These are phyloP conservation scores for Corchorus capsularis DNA, from an alignment of 345 rosid species.

Conservation along the genomic window DNA sequence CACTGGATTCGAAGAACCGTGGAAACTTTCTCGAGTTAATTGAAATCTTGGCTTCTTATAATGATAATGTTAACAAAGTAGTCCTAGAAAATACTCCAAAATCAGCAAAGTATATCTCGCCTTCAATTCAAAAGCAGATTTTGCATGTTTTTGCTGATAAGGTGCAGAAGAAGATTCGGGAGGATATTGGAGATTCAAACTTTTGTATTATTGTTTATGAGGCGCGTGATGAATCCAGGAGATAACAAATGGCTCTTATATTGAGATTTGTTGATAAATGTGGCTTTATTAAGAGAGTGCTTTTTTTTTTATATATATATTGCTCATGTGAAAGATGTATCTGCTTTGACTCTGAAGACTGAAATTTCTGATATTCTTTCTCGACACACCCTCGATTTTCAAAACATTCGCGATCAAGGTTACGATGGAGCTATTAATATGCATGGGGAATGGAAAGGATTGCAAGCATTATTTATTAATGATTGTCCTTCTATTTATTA, in stretches of 20 bases:
- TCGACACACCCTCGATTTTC: background rate
- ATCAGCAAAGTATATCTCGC: background rate
- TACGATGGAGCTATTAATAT: background rate
- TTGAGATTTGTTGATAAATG: too few species aligned
- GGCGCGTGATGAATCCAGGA: too few species aligned
- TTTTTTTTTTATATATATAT: too few species aligned
- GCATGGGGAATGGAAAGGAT: background rate
- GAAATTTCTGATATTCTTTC: too few species aligned
- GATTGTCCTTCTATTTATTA: background rate
- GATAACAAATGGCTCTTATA: too few species aligned
- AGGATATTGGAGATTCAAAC: background rate
- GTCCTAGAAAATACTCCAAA: background rate
- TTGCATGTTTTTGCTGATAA: too few species aligned
- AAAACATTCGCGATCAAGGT: background rate
- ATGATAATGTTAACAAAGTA: background rate
- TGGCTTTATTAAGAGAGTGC: too few species aligned
- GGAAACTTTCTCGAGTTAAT: slow-evolving; percentile 6
- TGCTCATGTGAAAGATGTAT: too few species aligned
- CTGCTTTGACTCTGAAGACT: too few species aligned
- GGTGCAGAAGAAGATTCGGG: background rate
- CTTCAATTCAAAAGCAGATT: background rate
- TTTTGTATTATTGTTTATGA: background rate
- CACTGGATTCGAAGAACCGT: background rate
- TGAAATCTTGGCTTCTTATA: background rate
- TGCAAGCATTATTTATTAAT: background rate